These are phyloP conservation scores for Vaccinium corymbosum DNA, from an alignment of 148 eudicot species.

Conservation along the genomic window DNA sequence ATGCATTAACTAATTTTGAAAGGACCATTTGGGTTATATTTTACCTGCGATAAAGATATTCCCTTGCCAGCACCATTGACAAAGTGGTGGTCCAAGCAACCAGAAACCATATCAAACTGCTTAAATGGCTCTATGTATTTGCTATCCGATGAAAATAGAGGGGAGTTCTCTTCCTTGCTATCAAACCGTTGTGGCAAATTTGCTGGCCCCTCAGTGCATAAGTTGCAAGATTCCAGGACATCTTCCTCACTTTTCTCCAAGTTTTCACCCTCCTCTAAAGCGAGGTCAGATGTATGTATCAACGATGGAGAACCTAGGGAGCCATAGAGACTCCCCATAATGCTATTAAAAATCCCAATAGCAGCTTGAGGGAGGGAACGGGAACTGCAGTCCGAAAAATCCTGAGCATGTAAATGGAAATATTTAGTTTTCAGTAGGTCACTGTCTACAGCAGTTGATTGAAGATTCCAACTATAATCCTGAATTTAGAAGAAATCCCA, in stretches of 20 bases:
- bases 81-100: conserved; percentile 84
- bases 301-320: conserved; percentile 37
- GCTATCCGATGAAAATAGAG: conserved; percentile 17
- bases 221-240: conserved; percentile 34
- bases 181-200: conserved; percentile 24
- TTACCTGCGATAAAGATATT: conserved; percentile 52
- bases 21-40: neutral
- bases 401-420: conserved; percentile 6
- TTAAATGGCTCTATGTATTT: conserved; percentile 29
- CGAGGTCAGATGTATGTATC: conserved; percentile 28
- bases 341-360: conserved; percentile 46
- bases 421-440: conserved; percentile 4
- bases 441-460: neutral
- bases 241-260: conserved; percentile 33
- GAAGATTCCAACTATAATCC: neutral
- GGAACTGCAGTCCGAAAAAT: conserved; percentile 20
- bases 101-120: conserved; percentile 75
- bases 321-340: conserved; percentile 50
- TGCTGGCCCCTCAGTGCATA: conserved; percentile 16
- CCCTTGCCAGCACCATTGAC: conserved; percentile 48
- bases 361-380: conserved; percentile 58
- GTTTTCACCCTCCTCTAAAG: conserved; percentile 23
- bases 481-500: neutral
- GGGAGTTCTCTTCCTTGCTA: conserved; percentile 23
- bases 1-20: neutral